Percentiles rank a stretch among this genome's conserved stretches.
Conservation (phyloP, 2,329 filamentous ascomycete genomes). For the Colletotrichum sp. region DNA sequence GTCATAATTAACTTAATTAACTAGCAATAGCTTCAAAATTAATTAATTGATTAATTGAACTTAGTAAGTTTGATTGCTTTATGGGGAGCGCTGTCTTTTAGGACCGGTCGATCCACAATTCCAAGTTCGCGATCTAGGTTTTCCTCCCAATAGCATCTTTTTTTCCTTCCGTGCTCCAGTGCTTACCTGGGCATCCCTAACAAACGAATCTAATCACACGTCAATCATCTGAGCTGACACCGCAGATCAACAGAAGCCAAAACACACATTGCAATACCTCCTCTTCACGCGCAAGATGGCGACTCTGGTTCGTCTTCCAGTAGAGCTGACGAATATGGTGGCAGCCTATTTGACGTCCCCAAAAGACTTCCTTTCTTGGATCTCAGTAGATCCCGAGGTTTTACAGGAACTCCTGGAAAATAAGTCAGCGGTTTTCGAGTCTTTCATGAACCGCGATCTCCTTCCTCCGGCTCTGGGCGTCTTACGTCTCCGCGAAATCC, state of each 20-base stretch:
- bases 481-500: not conserved
- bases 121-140: too few species aligned
- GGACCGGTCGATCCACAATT: not conserved
- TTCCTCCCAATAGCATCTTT: not conserved
- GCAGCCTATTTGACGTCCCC: not conserved
- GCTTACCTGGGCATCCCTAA: not conserved
- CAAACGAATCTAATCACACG: not conserved
- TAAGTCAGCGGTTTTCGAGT: not conserved
- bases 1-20: too few species aligned
- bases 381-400: not conserved
- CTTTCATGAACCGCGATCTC: not conserved
- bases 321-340: not conserved
- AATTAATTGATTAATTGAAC: too few species aligned
- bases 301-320: not conserved
- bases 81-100: too few species aligned
- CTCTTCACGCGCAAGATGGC: not conserved
- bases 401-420: not conserved
- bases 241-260: not conserved
- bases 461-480: not conserved
- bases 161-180: not conserved
- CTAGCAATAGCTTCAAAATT: too few species aligned
- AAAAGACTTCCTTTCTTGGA: not conserved
- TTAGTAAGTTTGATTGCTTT: too few species aligned
- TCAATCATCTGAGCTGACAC: not conserved
- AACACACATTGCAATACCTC: not conserved